Percentiles rank a stretch among this genome's conserved stretches.
phyloP scores from a whole-genome alignment of 345 rosid species.

The Ricinus communis region DNA sequence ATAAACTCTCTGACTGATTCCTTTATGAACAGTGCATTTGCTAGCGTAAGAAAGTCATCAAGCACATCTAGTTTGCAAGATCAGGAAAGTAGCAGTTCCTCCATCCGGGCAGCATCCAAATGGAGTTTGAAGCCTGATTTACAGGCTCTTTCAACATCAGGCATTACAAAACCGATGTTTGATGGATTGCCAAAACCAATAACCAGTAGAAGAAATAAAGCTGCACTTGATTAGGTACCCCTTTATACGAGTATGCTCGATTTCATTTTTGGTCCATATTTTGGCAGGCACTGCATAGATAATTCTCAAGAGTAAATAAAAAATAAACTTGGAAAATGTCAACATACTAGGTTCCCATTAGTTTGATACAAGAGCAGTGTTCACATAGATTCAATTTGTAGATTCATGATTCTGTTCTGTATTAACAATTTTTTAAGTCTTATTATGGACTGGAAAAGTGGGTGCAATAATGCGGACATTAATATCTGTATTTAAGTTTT shows the following conservation, averaged over 20 bases:
- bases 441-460: neutral
- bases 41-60: conserved; percentile 25
- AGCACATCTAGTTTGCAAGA: conserved; percentile 30
- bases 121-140: conserved; percentile 30
- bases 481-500: too few relatives aligned
- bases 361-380: neutral
- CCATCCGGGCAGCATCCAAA: conserved; percentile 17
- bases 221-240: conserved; percentile 26
- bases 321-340: neutral
- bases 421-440: neutral
- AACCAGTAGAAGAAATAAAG: conserved; percentile 26
- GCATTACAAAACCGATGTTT: conserved; percentile 27
- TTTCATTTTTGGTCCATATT: neutral
- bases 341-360: neutral
- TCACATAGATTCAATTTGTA: neutral
- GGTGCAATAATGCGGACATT: neutral
- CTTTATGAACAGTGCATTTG: neutral
- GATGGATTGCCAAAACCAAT: conserved; percentile 34
- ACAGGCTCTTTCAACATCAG: conserved; percentile 23
- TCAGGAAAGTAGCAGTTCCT: conserved; percentile 11
- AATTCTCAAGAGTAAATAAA: conserved; percentile 7
- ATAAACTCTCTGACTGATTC: conserved; percentile 17
- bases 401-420: neutral
- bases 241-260: too few relatives aligned
- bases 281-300: neutral